These are phyloP conservation scores for Stemphylium vesicarium DNA, from an alignment of 2,329 filamentous ascomycete species.

Conservation along the genomic window DNA sequence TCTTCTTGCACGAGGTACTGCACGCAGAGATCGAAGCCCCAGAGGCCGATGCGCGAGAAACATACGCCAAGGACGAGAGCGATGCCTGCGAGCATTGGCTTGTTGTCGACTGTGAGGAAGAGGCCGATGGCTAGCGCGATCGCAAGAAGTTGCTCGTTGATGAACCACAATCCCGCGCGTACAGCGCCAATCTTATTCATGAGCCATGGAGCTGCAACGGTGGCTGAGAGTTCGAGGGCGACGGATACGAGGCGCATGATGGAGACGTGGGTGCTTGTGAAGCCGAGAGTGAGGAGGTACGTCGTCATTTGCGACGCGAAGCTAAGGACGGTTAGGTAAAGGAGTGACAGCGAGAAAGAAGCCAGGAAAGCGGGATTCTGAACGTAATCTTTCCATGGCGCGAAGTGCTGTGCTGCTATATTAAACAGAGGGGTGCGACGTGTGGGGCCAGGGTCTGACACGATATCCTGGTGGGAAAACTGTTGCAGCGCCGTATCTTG, in stretches of 20 bases:
- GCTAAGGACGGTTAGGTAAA: constrained; percentile 62
- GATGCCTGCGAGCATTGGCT: constrained; percentile 30
- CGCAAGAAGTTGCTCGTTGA: constrained; percentile 70
- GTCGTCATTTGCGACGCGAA: constrained; percentile 67
- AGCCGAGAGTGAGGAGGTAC: constrained; percentile 63
- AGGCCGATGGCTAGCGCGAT: constrained; percentile 51
- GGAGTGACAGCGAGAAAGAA: constrained; percentile 64
- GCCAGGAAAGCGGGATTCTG: constrained; percentile 64
- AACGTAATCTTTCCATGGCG: constrained; percentile 54
- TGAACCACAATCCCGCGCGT: constrained; percentile 73
- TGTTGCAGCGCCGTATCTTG: constrained; percentile 7
- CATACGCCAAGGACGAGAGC: constrained; percentile 50
- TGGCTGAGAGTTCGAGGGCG: constrained; percentile 65
- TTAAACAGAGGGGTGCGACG: background rate
- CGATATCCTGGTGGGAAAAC: constrained; percentile 6
- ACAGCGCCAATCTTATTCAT: constrained; percentile 60
- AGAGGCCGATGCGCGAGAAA: constrained; percentile 53
- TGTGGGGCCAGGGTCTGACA: constrained; percentile 3
- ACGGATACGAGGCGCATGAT: constrained; percentile 61
- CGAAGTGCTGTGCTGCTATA: constrained; percentile 15
- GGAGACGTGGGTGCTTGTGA: constrained; percentile 60
- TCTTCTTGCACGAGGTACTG: constrained; percentile 57
- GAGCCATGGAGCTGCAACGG: constrained; percentile 64
- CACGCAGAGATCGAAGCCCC: constrained; percentile 57
- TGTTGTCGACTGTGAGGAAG: constrained; percentile 23